These are phyloP conservation scores for Populus deltoides DNA, from an alignment of 345 rosid species.

Conservation along the genomic window DNA sequence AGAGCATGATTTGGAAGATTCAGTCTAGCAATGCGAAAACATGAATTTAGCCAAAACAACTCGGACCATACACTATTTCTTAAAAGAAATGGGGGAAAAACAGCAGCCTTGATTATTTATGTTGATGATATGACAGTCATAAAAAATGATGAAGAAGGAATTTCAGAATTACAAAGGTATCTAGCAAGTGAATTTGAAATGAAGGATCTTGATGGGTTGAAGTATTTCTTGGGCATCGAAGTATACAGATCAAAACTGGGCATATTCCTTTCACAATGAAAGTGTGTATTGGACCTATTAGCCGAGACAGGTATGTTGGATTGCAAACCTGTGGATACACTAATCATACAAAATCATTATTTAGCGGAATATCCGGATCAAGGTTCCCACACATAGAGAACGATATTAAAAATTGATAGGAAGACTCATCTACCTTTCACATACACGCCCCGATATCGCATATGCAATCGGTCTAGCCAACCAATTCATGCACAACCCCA, in stretches of 20 bases:
- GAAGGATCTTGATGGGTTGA: neutral
- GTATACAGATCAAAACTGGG: too few species aligned
- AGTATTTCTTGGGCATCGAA: neutral
- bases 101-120: neutral
- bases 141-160: neutral
- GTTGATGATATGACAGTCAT: too few species aligned
- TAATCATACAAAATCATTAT: neutral
- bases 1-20: neutral
- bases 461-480: too few species aligned
- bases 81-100: too few species aligned
- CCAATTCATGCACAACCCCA: neutral
- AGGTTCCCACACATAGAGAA: neutral
- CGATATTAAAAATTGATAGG: neutral
- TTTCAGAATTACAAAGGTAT: too few species aligned
- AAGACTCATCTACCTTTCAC: neutral
- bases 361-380: too few species aligned
- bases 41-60: neutral
- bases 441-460: neutral
- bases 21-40: rapidly evolving
- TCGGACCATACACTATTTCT: neutral
- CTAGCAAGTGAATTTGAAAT: too few species aligned
- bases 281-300: too few species aligned
- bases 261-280: neutral
- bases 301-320: too few species aligned
- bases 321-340: too few species aligned